Conservation (phyloP, 1,139 yeast species). For the Kluyveromyces sp. region DNA sequence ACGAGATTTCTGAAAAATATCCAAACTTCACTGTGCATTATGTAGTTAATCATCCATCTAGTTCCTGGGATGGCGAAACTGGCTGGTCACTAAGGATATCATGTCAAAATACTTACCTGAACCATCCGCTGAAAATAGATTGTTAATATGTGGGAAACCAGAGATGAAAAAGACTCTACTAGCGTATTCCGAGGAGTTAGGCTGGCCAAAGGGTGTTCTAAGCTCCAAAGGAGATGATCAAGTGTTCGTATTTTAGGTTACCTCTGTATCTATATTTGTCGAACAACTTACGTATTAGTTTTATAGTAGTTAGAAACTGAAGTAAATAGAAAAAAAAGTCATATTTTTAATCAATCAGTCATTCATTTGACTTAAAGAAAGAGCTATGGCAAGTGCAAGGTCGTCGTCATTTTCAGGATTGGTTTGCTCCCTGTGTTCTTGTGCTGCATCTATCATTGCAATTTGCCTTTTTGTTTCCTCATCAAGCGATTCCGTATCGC, state of each 20-base stretch:
- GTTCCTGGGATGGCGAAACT: slow-evolving; percentile 46
- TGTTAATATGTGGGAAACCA: slow-evolving; percentile 72
- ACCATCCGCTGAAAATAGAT: slow-evolving; percentile 41
- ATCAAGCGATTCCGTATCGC: slow-evolving; percentile 6
- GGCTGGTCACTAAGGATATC: slow-evolving; percentile 58
- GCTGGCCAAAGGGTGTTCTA: slow-evolving; percentile 50
- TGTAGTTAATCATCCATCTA: slow-evolving; percentile 34
- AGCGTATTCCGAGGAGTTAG: slow-evolving; percentile 46
- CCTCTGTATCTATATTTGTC: background rate
- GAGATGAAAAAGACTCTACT: slow-evolving; percentile 52
- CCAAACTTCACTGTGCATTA: slow-evolving; percentile 54
- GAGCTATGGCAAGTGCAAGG: slow-evolving; percentile 26
- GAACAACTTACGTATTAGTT: background rate
- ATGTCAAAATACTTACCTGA: slow-evolving; percentile 45
- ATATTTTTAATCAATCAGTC: slow-evolving; percentile 6
- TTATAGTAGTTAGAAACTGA: no score
- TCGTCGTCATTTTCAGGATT: slow-evolving; percentile 17
- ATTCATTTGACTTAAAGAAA: slow-evolving; percentile 25
- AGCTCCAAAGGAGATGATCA: slow-evolving; percentile 51
- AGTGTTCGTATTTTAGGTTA: slow-evolving; percentile 54
- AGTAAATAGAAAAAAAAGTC: no score
- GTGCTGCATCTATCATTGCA: slow-evolving; percentile 1
- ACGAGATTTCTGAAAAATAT: slow-evolving; percentile 54
- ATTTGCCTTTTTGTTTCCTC: slow-evolving; percentile 4
- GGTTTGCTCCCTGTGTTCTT: background rate